Conservation (phyloP, 495 filamentous ascomycete genomes). For the Haplographium delicatum region DNA sequence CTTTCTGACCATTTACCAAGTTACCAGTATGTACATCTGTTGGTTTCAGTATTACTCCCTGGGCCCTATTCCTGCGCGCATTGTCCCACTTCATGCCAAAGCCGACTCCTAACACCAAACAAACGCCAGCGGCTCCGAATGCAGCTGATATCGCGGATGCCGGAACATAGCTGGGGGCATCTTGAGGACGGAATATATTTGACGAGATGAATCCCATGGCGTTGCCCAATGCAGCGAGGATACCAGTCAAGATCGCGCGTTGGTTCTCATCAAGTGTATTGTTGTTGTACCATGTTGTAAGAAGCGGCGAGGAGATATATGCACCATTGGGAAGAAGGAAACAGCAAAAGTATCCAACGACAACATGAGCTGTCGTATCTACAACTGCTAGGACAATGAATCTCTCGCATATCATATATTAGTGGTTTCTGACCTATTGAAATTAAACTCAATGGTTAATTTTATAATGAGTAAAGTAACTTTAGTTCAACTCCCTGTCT, state of each 20-base stretch:
- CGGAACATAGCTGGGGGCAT: slow-evolving; percentile 8
- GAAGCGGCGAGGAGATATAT: slow-evolving; percentile 10
- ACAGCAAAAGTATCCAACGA: slow-evolving; percentile 13
- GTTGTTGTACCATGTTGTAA: slow-evolving; percentile 19
- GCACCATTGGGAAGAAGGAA: slow-evolving; percentile 11
- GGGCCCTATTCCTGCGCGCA: background rate
- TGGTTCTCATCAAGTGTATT: slow-evolving; percentile 13
- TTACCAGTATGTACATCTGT: slow-evolving; percentile 9
- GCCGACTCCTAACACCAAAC: background rate
- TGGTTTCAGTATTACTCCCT: slow-evolving; percentile 3
- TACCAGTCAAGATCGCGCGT: slow-evolving; percentile 3
- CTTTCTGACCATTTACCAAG: slow-evolving; percentile 7
- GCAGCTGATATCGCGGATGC: slow-evolving; percentile 9
- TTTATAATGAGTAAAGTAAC: too few relatives aligned
- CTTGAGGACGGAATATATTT: slow-evolving; percentile 8
- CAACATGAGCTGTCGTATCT: background rate
- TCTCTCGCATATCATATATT: too few relatives aligned
- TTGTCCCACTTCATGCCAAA: slow-evolving; percentile 15
- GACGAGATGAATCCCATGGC: slow-evolving; percentile 5
- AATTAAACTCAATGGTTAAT: too few relatives aligned
- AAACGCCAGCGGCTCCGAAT: slow-evolving; percentile 6
- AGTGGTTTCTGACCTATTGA: too few relatives aligned
- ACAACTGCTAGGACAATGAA: slow-evolving; percentile 10
- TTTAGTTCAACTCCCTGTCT: too few relatives aligned
- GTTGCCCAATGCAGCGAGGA: slow-evolving; percentile 7